Percentiles rank a stretch among this genome's conserved stretches.
Conservation (phyloP, 805 yeast genomes). For the Suhomyces xylopsoci region DNA sequence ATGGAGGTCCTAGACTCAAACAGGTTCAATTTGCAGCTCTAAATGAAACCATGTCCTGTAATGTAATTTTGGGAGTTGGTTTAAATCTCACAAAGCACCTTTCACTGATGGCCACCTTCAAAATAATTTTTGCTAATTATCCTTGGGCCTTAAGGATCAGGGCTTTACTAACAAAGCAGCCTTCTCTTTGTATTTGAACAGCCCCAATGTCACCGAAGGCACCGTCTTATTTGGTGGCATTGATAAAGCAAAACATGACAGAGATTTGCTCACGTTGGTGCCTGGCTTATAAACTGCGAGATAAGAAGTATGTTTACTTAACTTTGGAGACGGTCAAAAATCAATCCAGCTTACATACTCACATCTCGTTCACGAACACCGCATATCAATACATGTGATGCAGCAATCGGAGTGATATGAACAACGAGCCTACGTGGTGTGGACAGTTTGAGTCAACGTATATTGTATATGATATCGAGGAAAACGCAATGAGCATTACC, state of each 20-base stretch:
- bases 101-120: neutral
- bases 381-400: no score
- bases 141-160: constrained; percentile 10
- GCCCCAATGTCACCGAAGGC: constrained; percentile 11
- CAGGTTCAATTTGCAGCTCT: constrained; percentile 7
- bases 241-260: constrained; percentile 15
- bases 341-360: constrained; percentile 6
- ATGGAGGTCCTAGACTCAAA: constrained; percentile 2
- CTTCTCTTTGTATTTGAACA: constrained; percentile 15
- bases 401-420: neutral
- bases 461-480: constrained; percentile 53
- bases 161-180: constrained; percentile 8
- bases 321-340: constrained; percentile 3
- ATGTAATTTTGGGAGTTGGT: no score
- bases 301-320: no score
- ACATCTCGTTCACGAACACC: no score
- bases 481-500: constrained; percentile 43
- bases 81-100: no score
- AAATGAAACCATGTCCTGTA: no score
- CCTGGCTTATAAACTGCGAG: neutral
- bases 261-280: neutral
- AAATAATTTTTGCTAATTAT: constrained; percentile 8
- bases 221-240: constrained; percentile 20
- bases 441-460: constrained; percentile 49
- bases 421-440: constrained; percentile 39